phyloP scores from a whole-genome alignment of 495 filamentous ascomycete genomes.

The Chaetomium tenue region DNA sequence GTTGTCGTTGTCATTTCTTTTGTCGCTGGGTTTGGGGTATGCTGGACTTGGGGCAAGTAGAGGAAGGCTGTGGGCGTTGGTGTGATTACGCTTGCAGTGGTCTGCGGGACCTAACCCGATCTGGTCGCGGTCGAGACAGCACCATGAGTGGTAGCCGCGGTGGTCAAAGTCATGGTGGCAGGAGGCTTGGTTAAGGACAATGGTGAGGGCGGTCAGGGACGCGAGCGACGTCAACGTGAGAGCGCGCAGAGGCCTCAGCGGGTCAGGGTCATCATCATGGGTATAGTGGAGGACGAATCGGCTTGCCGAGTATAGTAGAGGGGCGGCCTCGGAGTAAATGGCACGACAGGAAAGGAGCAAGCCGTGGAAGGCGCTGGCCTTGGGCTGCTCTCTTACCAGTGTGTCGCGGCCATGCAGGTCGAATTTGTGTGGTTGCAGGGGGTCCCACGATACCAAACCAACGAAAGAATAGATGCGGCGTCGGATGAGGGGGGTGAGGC shows the following conservation, averaged over 20 bases:
- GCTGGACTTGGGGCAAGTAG: not conserved
- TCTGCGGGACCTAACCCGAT: not conserved
- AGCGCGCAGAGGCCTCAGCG: not conserved
- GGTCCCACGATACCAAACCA: not conserved
- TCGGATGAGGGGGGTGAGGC: constrained; percentile 2
- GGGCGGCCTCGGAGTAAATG: constrained; percentile 5
- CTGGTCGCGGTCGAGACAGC: not conserved
- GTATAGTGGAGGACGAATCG: constrained; percentile 1
- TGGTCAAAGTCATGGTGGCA: not conserved
- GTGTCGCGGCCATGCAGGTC: constrained; percentile 2
- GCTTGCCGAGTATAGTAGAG: constrained; percentile 10
- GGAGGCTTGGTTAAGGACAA: constrained; percentile 9
- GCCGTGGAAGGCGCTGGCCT: constrained; percentile 7
- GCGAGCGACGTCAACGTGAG: not conserved
- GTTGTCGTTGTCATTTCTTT: not conserved
- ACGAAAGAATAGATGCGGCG: constrained; percentile 8
- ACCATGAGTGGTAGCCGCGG: not conserved
- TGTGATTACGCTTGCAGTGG: not conserved
- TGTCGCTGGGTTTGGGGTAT: not conserved
- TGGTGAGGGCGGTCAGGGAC: not conserved
- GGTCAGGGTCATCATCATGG: not conserved
- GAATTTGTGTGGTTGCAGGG: not conserved
- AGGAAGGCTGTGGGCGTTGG: not conserved
- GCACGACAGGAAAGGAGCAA: constrained; percentile 8
- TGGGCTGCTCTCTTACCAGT: not conserved